Conservation (phyloP, 257 asterid species). For the Salvia hispanica region DNA sequence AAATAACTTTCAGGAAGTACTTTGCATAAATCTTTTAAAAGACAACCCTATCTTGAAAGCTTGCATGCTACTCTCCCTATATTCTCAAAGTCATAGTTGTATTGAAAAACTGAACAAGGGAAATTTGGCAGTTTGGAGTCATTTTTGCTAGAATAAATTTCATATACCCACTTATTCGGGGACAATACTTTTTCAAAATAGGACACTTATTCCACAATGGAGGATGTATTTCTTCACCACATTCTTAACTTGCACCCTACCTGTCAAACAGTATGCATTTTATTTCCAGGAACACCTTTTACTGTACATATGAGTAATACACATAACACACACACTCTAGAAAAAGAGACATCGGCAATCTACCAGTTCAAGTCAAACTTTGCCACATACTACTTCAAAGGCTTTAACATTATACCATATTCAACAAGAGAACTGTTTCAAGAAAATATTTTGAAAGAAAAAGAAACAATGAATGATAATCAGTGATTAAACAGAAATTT, state of each 20-base stretch:
- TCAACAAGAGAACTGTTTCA: no score
- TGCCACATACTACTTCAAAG: not conserved
- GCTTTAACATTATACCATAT: no score
- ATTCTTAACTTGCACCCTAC: not conserved
- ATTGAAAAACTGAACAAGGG: no score
- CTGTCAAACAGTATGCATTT: not conserved
- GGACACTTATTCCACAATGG: no score
- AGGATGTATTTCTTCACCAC: constrained; percentile 1
- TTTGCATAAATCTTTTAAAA: not conserved
- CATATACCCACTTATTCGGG: no score
- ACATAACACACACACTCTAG: not conserved
- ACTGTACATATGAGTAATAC: constrained; percentile 4
- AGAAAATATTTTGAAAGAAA: no score
- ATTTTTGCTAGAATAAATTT: no score
- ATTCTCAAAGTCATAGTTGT: no score
- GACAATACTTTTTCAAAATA: no score
- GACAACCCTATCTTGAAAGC: not conserved
- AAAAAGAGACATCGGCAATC: constrained; percentile 1
- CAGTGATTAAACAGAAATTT: constrained; percentile 24
- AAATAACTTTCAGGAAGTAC: not conserved
- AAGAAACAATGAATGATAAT: not conserved
- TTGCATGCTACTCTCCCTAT: not conserved
- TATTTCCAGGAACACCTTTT: constrained; percentile 2
- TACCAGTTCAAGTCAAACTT: constrained; percentile 15
- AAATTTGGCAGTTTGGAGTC: no score